Conservation (phyloP, 176 grass and related monocot genomes). For the Aegilops umbellulata region DNA sequence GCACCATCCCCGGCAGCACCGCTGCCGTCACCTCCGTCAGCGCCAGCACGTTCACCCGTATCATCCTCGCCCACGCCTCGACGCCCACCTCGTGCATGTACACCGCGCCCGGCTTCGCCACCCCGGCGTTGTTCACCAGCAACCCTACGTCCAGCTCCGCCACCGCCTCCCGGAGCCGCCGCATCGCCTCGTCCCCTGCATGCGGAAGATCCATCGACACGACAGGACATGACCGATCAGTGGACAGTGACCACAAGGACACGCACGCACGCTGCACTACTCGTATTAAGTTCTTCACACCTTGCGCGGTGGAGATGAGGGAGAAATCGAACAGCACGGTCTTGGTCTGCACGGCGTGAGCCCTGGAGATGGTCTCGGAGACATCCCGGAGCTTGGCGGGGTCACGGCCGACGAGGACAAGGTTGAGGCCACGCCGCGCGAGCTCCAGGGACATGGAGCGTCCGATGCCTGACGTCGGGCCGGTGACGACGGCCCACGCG, state of each 20-base stretch:
- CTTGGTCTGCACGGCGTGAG: background rate
- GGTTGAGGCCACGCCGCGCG: conserved; percentile 31
- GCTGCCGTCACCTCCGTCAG: background rate
- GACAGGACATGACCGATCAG: background rate
- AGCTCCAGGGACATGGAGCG: conserved; percentile 31
- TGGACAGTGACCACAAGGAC: background rate
- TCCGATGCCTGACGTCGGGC: conserved; percentile 48
- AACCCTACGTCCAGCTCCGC: too few relatives aligned
- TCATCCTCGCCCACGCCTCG: too few relatives aligned
- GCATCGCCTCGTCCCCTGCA: background rate
- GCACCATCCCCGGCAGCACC: too few relatives aligned
- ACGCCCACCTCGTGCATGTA: too few relatives aligned
- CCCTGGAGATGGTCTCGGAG: background rate
- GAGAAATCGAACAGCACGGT: conserved; percentile 44
- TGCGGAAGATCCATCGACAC: background rate
- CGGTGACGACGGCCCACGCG: conserved; percentile 43
- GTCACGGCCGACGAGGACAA: conserved; percentile 43
- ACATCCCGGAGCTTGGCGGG: conserved; percentile 29
- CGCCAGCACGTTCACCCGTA: background rate
- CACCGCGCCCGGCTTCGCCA: too few relatives aligned
- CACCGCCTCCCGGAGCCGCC: background rate
- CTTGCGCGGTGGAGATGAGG: background rate
- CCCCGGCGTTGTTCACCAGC: too few relatives aligned
- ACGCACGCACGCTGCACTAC: too few relatives aligned
- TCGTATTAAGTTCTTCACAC: background rate